Evolutionary conservation across 768 basidiomycete genomes (phyloP).

Genomic region (Astraeus odoratus): DNA sequence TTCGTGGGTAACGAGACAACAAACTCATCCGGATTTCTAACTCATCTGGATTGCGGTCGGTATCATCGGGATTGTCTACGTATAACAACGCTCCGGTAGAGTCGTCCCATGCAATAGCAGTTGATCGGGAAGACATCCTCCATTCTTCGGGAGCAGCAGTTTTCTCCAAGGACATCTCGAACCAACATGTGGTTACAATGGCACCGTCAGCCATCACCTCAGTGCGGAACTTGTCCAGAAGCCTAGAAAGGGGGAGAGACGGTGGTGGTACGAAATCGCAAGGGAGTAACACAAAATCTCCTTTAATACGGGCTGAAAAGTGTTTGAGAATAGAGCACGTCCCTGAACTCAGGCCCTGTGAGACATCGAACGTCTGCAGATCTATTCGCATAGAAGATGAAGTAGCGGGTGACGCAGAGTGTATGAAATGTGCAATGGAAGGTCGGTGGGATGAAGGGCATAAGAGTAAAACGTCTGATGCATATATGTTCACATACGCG

Average conservation of each 20-base stretch:
- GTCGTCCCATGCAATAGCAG: constrained; percentile 65
- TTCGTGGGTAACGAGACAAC: constrained; percentile 69
- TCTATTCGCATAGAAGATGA: constrained; percentile 65
- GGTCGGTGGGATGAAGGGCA: constrained; percentile 73
- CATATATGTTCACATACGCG: constrained; percentile 7
- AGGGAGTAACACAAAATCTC: constrained; percentile 84
- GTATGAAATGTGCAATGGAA: constrained; percentile 76
- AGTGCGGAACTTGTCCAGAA: constrained; percentile 79
- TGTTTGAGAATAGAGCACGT: constrained; percentile 73
- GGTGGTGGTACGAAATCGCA: constrained; percentile 87
- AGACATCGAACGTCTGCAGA: constrained; percentile 75
- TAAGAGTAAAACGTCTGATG: constrained; percentile 76
- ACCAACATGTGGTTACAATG: constrained; percentile 66
- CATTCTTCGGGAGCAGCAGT: constrained; percentile 57
- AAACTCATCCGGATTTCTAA: constrained; percentile 71
- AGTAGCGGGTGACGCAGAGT: constrained; percentile 61
- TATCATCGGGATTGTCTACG: constrained; percentile 62
- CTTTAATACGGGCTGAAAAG: constrained; percentile 67
- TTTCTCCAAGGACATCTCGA: constrained; percentile 47
- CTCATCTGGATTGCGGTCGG: constrained; percentile 64
- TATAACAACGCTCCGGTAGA: constrained; percentile 59
- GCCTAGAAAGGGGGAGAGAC: constrained; percentile 54
- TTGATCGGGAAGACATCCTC: constrained; percentile 39
- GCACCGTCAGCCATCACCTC: constrained; percentile 58
- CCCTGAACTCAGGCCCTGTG: constrained; percentile 55